Evolutionary conservation across 176 grass and related monocot genomes (phyloP), one percentile per base, ranked within the genome.

Genomic region (Phragmites australis): DNA sequence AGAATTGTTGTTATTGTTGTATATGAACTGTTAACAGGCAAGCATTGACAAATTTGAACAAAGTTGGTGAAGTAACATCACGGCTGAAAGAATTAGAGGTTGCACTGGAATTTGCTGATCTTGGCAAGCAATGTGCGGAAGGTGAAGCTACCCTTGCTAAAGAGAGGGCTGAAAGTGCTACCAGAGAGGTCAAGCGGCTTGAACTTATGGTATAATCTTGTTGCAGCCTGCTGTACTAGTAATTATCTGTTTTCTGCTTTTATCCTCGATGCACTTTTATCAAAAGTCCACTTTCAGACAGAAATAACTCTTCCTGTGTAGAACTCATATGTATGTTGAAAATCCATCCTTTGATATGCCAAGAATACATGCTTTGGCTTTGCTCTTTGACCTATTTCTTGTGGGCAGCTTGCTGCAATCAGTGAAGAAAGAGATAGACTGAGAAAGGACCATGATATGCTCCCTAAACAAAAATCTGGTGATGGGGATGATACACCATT

Each of bases 361-460:
- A 51, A 65, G 4, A 65, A 41, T 74, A 55, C 21, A 27, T 29
- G 16, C 46, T 63, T 83, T 47, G 57, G 68, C 45, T 84, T 87
- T 86, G 21, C 46, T 11, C 75, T 79, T 56, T 78, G 54, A 79
- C 55, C 55, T 91, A 59, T 60, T 81, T 82, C 68, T 46, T 80
- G 23, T 55, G 76, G 81, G 81, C 86, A 98, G 96, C 86, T 98
- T 93, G 75, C 92, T 89, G 91, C 86, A 45, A 51, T 93, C 44
- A 89, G 86, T 78, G 90, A 91, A 86, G 96, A 98, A 93, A 89
- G 84, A 87, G 96, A 98, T 70, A 93, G 78, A 59, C 82, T 93
- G 67, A 85, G 76, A 80, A 93, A 82, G 61, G 92, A 89, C 48
- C 78, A 71, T 59, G 45, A 30, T 57, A 14, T 80, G 63, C 76